Percentiles rank a stretch among this genome's conserved stretches.
phyloP scores from a whole-genome alignment of 129 eudicot genomes.

The Helichrysum umbraculigerum region DNA sequence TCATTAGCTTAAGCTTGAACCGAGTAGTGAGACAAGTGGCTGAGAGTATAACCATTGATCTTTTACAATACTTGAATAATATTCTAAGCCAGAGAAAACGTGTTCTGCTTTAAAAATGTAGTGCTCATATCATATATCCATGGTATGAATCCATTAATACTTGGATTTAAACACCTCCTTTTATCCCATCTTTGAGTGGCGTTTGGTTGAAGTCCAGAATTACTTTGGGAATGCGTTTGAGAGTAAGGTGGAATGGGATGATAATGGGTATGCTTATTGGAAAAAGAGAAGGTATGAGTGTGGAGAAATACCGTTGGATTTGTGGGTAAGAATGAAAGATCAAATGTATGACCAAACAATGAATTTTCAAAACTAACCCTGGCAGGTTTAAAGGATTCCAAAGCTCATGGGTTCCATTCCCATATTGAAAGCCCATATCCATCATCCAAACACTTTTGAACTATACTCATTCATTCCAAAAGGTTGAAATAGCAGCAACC shows the following conservation, averaged over 20 bases:
- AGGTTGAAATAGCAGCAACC: no score
- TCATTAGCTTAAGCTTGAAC: background rate
- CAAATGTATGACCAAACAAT: background rate
- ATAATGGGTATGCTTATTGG: background rate
- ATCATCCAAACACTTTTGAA: background rate
- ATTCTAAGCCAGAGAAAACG: background rate
- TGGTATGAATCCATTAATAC: background rate
- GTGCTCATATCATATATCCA: background rate
- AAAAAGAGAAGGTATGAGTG: background rate
- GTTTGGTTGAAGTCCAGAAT: background rate
- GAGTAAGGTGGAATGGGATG: background rate
- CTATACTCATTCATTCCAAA: background rate
- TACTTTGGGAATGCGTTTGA: background rate
- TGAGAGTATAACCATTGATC: background rate
- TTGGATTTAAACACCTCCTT: background rate
- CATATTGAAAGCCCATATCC: background rate
- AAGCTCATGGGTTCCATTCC: background rate
- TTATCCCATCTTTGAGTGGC: background rate
- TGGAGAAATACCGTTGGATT: background rate
- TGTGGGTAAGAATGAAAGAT: background rate
- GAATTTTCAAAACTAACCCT: background rate
- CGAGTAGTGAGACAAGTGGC: background rate
- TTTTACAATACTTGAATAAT: background rate
- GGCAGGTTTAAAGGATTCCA: background rate
- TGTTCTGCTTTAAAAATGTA: background rate